Conservation (phyloP, 352 stramenopile genomes). For the Thalassiosira oceanica region DNA sequence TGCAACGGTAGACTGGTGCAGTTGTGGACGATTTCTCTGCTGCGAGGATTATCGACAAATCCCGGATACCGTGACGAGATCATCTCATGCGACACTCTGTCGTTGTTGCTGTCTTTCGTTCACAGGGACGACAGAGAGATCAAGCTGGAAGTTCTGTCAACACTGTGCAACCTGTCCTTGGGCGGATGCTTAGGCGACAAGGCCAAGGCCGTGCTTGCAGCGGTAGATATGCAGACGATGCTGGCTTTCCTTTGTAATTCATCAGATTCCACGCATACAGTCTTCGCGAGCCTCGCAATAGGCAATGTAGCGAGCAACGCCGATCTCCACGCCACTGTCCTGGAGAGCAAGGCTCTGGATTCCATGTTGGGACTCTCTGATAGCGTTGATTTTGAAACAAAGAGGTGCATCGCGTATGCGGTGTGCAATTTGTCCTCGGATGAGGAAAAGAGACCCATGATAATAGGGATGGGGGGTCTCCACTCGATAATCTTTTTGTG, state of each 20-base stretch:
- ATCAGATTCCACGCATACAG: conserved; percentile 90
- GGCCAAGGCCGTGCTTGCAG: conserved; percentile 86
- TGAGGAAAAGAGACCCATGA: conserved; percentile 82
- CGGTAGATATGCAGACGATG: conserved; percentile 88
- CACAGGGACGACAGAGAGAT: conserved; percentile 91
- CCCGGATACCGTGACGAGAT: conserved; percentile 86
- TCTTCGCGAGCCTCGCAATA: conserved; percentile 94
- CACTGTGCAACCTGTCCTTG: conserved; percentile 95
- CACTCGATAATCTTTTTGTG: conserved; percentile 93
- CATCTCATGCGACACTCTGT: conserved; percentile 86
- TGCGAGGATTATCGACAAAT: conserved; percentile 90
- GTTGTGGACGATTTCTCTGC: conserved; percentile 86
- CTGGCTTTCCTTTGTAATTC: conserved; percentile 93
- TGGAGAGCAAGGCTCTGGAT: conserved; percentile 86
- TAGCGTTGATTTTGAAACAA: conserved; percentile 89
- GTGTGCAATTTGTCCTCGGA: conserved; percentile 93
- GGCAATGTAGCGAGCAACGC: conserved; percentile 90
- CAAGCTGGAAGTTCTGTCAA: conserved; percentile 93
- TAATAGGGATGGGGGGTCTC: conserved; percentile 90
- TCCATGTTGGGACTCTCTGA: conserved; percentile 87
- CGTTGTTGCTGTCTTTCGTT: conserved; percentile 86
- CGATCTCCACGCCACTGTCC: conserved; percentile 62
- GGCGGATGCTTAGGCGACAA: conserved; percentile 91
- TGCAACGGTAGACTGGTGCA: conserved; percentile 76
- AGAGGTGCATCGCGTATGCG: conserved; percentile 93